These are phyloP conservation scores for Cladophialophora yegresii DNA, from an alignment of 2,329 filamentous ascomycete species.

Conservation along the genomic window DNA sequence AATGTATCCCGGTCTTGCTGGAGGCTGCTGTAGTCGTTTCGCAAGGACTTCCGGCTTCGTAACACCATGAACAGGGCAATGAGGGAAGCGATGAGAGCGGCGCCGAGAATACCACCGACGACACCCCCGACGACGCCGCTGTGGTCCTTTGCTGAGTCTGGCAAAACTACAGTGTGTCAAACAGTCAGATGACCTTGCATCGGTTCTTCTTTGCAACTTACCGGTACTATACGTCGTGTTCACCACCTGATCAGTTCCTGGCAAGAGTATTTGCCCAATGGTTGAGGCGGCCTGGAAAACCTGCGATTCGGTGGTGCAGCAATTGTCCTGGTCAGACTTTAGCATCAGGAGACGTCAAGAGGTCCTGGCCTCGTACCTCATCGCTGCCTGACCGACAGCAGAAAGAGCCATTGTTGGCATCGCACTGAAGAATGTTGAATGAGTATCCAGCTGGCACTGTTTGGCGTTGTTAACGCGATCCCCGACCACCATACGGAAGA, in stretches of 20 bases:
- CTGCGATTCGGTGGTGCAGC: constrained; percentile 13
- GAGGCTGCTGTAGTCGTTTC: constrained; percentile 6
- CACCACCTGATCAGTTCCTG: constrained; percentile 14
- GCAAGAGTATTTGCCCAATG: constrained; percentile 22
- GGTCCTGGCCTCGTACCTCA: constrained; percentile 1
- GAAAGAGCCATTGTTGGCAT: constrained; percentile 22
- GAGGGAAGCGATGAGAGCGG: neutral
- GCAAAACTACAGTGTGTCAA: neutral
- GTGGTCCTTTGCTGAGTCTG: neutral
- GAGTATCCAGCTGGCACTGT: constrained; percentile 10
- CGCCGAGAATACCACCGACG: neutral
- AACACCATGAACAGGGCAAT: neutral
- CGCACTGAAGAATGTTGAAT: constrained; percentile 20
- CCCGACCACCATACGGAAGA: neutral
- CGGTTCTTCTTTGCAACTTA: neutral
- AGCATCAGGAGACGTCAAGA: neutral
- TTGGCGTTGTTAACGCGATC: neutral
- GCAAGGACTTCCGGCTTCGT: neutral
- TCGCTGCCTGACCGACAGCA: constrained; percentile 20
- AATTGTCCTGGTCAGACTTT: constrained; percentile 16
- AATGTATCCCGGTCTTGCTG: constrained; percentile 8
- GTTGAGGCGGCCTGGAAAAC: constrained; percentile 16
- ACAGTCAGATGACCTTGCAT: neutral
- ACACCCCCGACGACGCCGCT: neutral
- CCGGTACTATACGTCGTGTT: constrained; percentile 25